Evolutionary conservation across 164 flowering plant species (phyloP), one percentile per base, ranked within the genome.

Genomic region (Taxillus chinensis): DNA sequence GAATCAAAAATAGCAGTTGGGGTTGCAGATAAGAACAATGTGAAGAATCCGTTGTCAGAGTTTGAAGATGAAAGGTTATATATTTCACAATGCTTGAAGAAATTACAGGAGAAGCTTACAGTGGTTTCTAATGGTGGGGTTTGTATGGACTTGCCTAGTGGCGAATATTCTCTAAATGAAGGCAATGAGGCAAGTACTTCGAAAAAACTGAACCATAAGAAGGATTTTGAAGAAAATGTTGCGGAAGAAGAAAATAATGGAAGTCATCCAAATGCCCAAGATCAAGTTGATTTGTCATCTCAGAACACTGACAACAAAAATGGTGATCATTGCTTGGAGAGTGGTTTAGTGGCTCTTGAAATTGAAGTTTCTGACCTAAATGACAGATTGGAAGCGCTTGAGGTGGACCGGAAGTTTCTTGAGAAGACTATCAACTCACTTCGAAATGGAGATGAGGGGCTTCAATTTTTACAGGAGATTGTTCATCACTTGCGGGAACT

Each of bases 381-480:
- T 62, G 72, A 68, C 41, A 76, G 84, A 71, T 71, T 87, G 68
- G 74, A 78, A 59, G 79, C 83, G 55, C 82, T 87, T 45, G 87
- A 87, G 71, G 76, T 72, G 39, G 87, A 90, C 66, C 50, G 62
- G 14, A 61, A 69, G 58, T 78, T 86, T 65, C 80, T 90, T 11
- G 80, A 83, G 70, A 80, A 74, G 65, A 41, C 78, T n/a, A 62
- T 84, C 7, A 79, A 78, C 59, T 69, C 82, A 27, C 80, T 87
- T 38, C 63, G 51, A 52, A 67, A 71, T 65, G 86, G 84, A 61
- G 77, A 83, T 17, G 84, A 83, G 59, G 95, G 89, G 16, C 57
- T 83, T 49, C 70, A 76, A 37, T 80, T 85, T 27, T 49, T 90
- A 57, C 79, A 75, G 71, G 85, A 86, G 73, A 86, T 90, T 67